These are phyloP conservation scores for Cynanchum wilfordii DNA, from an alignment of 257 asterid species.

Conservation along the genomic window DNA sequence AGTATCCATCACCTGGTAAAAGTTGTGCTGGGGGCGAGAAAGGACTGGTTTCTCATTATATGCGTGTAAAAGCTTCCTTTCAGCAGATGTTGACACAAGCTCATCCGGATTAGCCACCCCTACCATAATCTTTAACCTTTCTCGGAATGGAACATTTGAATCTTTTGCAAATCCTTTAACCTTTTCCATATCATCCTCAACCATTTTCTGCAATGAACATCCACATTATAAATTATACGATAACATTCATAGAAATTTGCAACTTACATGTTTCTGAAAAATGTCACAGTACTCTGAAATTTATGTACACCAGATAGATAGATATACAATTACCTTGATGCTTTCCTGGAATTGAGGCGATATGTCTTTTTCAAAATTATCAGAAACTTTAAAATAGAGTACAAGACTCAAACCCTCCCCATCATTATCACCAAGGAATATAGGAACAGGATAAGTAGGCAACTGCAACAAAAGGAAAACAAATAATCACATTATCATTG, in stretches of 20 bases:
- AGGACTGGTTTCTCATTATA: constrained; percentile 90
- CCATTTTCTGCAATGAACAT: constrained; percentile 40
- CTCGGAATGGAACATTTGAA: constrained; percentile 59
- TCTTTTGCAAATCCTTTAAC: constrained; percentile 67
- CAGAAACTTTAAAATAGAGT: constrained; percentile 76
- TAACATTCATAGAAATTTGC: background rate
- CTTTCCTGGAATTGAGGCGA: constrained; percentile 70
- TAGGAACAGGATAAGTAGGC: constrained; percentile 75
- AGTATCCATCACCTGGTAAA: constrained; percentile 49
- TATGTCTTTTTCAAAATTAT: constrained; percentile 52
- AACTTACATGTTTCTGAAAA: background rate
- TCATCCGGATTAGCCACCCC: constrained; percentile 80
- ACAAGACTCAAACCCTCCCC: constrained; percentile 94
- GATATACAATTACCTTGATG: constrained; percentile 51
- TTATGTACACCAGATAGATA: background rate
- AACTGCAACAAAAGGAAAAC: constrained; percentile 42
- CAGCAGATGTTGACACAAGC: constrained; percentile 62
- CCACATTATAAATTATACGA: background rate
- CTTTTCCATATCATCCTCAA: constrained; percentile 65
- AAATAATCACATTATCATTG: constrained; percentile 4
- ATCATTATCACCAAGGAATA: constrained; percentile 81
- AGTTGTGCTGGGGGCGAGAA: constrained; percentile 86
- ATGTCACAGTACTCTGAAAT: background rate
- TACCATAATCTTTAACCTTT: constrained; percentile 78
- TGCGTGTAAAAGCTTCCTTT: constrained; percentile 64